Evolutionary conservation across 2,329 filamentous ascomycete species (phyloP), one percentile per base, ranked within the genome.

Genomic region (Cladorrhinum sp.): DNA sequence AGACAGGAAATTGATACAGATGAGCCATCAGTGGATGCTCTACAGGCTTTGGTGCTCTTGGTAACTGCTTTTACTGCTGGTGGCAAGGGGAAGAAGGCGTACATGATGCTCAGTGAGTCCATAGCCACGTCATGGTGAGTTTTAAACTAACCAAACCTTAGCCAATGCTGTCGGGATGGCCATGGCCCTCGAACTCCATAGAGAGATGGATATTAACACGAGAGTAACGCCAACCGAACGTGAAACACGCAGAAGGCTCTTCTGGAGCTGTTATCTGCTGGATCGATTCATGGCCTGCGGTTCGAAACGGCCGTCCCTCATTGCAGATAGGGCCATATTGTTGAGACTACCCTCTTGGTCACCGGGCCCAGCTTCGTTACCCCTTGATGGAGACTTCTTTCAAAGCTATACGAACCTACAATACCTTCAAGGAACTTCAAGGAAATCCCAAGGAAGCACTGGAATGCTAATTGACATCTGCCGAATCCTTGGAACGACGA

Each of bases 261-360:
- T 96, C 73, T 96, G 92, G 92, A 88, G 90, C 1, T 93, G 90
- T 71, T 96, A 95, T 68, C 78, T 96, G 24, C 87, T 96, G 73
- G 92, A 96, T 70, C 84, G 90, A n/a, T 95, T 93, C 67, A 82
- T 88, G 66, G 85, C 89, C 1, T 92, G 89, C 65, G 92, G 92
- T 16, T 93, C 91, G 2, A 92, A 90, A 68, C 82, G 92, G 9
- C 90, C 91, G 0, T 91, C 89, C n/a, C 77, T 96, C 7, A 87
- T 95, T 23, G 83, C 85, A 24, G 92, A 96, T 73, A 86, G 90
- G 69, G 87, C 86, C 1, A 89, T 96, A 62, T 77, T 90, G 16
- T 77, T 96, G 51, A 85, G 89, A 36, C 77, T 96, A 2, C 92
- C 92, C 0, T 88, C 88, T 29, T 92, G 89, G 88, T 82, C 85